Conservation (phyloP, 169 alveolate genomes). For the Toxoplasma gondii region DNA sequence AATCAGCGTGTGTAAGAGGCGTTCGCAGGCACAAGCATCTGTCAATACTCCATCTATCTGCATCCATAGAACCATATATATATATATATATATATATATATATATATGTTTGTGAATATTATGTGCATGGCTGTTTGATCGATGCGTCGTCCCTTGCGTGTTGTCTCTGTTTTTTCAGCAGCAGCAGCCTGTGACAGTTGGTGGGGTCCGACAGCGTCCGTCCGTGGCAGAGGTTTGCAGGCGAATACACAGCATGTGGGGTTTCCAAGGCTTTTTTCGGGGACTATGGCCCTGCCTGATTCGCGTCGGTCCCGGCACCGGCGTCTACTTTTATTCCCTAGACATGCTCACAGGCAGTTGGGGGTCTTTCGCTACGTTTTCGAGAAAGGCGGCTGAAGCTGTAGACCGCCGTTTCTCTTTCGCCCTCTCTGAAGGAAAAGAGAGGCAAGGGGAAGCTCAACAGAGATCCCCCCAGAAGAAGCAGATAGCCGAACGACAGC, state of each 20-base stretch:
- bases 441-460: background rate
- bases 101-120: background rate
- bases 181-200: slow-evolving; percentile 45
- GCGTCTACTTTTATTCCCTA: slow-evolving; percentile 29
- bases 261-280: slow-evolving; percentile 65
- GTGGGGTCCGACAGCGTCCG: background rate
- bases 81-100: background rate
- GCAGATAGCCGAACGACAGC: background rate
- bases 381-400: background rate
- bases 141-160: background rate
- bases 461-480: background rate
- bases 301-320: slow-evolving; percentile 71
- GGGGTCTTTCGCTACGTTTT: background rate
- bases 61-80: no score
- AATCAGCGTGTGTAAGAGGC: no score
- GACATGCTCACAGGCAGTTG: slow-evolving; percentile 7
- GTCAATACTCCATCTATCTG: background rate
- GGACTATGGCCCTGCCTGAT: slow-evolving; percentile 64
- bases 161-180: slow-evolving; percentile 11
- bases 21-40: no score
- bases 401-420: background rate
- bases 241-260: slow-evolving; percentile 49
- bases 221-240: slow-evolving; percentile 41
- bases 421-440: background rate
- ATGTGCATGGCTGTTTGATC: background rate